A percentile compares a stretch with the other conserved stretches of the same genome.
Evolutionary conservation across 768 basidiomycete genomes (phyloP).

Genomic region (Omphalotus guepiniiformis): DNA sequence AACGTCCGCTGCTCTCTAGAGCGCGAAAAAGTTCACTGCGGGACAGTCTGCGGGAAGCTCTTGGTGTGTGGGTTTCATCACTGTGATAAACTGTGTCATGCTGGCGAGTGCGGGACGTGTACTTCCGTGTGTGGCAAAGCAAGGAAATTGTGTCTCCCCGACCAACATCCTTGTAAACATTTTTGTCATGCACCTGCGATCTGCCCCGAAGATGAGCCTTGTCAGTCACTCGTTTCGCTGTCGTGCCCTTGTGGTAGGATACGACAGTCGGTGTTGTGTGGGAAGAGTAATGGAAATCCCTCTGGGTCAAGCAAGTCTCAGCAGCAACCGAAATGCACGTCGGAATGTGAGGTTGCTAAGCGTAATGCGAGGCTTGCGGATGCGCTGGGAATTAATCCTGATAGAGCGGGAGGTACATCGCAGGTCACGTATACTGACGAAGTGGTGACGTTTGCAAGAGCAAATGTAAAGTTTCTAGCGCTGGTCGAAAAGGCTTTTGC

Average conservation of each 20-base stretch:
- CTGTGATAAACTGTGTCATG: conserved; percentile 81
- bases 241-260: conserved; percentile 84
- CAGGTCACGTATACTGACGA: conserved; percentile 50
- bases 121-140: conserved; percentile 79
- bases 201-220: conserved; percentile 80
- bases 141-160: conserved; percentile 74
- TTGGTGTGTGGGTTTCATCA: conserved; percentile 86
- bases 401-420: conserved; percentile 30
- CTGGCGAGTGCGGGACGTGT: conserved; percentile 77
- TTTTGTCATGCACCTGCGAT: conserved; percentile 86
- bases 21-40: conserved; percentile 77
- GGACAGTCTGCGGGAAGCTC: conserved; percentile 73
- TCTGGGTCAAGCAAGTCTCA: conserved; percentile 32
- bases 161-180: conserved; percentile 68
- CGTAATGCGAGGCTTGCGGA: conserved; percentile 87
- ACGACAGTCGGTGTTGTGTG: conserved; percentile 70
- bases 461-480: conserved; percentile 60
- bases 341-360: conserved; percentile 80
- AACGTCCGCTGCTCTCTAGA: conserved; percentile 84
- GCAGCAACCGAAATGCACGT: conserved; percentile 61
- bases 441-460: conserved; percentile 54
- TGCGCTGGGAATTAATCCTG: conserved; percentile 78
- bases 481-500: conserved; percentile 79
- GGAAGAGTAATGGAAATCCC: conserved; percentile 46
- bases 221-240: conserved; percentile 60